phyloP scores from a whole-genome alignment of 164 flowering plant genomes.

The Piper betle region DNA sequence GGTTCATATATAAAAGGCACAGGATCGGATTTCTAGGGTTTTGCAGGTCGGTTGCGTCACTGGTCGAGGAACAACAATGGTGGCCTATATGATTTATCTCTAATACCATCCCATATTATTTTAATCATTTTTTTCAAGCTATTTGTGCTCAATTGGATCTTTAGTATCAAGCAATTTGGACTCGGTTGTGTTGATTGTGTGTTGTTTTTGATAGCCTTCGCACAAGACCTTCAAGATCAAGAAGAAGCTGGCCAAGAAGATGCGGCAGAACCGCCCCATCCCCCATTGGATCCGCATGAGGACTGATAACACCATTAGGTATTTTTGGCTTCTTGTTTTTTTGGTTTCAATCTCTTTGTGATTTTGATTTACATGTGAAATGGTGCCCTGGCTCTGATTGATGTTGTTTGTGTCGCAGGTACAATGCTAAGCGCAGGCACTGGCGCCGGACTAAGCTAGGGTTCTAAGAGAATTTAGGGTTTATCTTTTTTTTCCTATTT shows the following conservation, averaged over 20 bases:
- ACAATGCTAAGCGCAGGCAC: constrained; percentile 30
- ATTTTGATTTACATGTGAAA: neutral
- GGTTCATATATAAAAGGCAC: too few species aligned
- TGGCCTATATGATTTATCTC: too few species aligned
- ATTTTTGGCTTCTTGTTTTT: neutral
- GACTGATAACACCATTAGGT: constrained; percentile 18
- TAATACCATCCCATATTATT: too few species aligned
- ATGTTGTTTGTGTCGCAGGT: constrained; percentile 6
- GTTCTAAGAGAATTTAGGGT: constrained; percentile 3
- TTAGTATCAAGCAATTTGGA: too few species aligned
- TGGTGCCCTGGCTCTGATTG: neutral
- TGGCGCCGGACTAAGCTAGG: constrained; percentile 32
- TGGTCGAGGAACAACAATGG: too few species aligned
- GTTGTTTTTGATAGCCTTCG: constrained; percentile 5
- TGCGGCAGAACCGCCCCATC: constrained; percentile 16
- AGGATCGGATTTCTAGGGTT: too few species aligned
- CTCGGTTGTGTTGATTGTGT: too few species aligned
- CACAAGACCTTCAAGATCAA: constrained; percentile 15
- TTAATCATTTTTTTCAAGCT: too few species aligned
- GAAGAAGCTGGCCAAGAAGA: constrained; percentile 18
- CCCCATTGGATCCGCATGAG: constrained; percentile 17
- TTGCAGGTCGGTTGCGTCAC: too few species aligned
- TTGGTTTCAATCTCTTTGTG: neutral
- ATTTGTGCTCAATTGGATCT: too few species aligned
- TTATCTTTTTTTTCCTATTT: neutral